Conservation (phyloP, 805 yeast species). For the Myxozyma lipomycoides region DNA sequence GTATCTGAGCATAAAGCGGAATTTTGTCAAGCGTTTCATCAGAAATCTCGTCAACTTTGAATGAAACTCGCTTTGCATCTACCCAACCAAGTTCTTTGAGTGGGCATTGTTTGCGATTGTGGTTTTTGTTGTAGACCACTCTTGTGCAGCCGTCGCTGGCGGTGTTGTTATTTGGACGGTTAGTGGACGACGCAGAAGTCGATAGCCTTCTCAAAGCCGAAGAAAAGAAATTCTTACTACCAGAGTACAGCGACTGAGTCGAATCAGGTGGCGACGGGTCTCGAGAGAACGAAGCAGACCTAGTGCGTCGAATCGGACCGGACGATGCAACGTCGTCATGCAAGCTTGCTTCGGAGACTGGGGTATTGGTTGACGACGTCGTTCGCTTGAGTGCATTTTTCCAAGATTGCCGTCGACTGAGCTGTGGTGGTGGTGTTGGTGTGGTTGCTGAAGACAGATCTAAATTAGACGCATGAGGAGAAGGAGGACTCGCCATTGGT, state of each 20-base stretch:
- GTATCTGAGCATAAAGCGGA: conserved; percentile 24
- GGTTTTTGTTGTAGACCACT: conserved; percentile 23
- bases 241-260: neutral
- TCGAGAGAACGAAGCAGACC: neutral
- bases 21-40: conserved; percentile 19
- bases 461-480: too few species aligned
- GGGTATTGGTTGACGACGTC: too few species aligned
- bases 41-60: conserved; percentile 25
- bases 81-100: conserved; percentile 12
- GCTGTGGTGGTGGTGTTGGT: too few species aligned
- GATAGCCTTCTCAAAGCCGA: conserved; percentile 17
- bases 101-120: conserved; percentile 18
- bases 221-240: conserved; percentile 1
- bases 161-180: neutral
- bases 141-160: conserved; percentile 9
- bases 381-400: too few species aligned
- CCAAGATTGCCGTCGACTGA: too few species aligned
- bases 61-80: conserved; percentile 22
- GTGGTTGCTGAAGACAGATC: too few species aligned
- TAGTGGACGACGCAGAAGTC: conserved; percentile 1
- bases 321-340: neutral
- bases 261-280: neutral
- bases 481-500: too few species aligned
- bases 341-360: neutral
- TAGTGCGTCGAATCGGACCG: neutral